Base-by-base conservation (phyloP, 768 basidiomycete species). In the Tricholoma saponaceum region DNA sequence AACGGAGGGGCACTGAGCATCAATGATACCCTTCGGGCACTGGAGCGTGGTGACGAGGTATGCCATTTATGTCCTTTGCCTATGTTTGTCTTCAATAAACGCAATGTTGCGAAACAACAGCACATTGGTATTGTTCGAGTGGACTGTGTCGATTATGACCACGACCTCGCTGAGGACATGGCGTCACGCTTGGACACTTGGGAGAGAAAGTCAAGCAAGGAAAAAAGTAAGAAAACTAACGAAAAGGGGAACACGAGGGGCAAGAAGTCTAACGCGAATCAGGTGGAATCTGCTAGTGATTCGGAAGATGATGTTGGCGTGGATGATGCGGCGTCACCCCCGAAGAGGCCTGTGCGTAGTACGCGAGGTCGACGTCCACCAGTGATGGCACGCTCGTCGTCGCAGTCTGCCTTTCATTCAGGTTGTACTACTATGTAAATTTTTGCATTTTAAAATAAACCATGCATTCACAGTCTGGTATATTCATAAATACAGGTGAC, bases 21-120 rank as follows among this genome's bases (percentile, higher is more conserved):
- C 14, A 41, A 18, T 18, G 53, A 60, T 52, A 41, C 50, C 14
- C 50, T 60, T 22, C 47, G 52, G 16, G 33, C 60, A 3, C 18
- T 60, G n/a, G 56, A 55, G 51, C 46, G 41, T 22, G 56, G 54
- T n/a, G 56, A 57, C 32, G 60, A 60, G 41, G 60, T 60, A 35
- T 13, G 52, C 35, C 9, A 55, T 26, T 14, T 26, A 47, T 49
- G 2, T 6, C 8, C 18, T 12, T 30, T 4, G 28, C 4, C 8
- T 4, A 30, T 30, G 28, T 30, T 30, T n/a, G n/a, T n/a, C n/a
- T n/a, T n/a, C n/a, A n/a, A n/a, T n/a, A n/a, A n/a, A n/a, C n/a
- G n/a, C n/a, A n/a, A n/a, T n/a, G n/a, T n/a, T n/a, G n/a, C n/a
- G n/a, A n/a, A n/a, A n/a, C n/a, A n/a, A 8, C 41, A 60, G 59